Evolutionary conservation across 2,329 filamentous ascomycete species (phyloP).

Genomic region (Didymella lethalis): DNA sequence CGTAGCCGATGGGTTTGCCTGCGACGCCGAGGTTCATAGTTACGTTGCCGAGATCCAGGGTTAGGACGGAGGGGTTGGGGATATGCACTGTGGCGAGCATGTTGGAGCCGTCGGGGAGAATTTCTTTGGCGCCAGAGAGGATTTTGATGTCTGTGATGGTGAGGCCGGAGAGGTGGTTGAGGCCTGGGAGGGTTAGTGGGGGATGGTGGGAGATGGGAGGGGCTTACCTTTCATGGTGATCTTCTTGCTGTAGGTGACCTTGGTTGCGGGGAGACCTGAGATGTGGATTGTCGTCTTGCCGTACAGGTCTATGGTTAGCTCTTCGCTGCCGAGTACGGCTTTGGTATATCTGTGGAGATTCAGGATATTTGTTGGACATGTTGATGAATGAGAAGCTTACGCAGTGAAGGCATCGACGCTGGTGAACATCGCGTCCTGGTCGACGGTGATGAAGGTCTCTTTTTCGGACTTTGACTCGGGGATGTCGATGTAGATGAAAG

Average conservation of each 20-base stretch:
- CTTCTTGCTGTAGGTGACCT: constrained; percentile 64
- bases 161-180: constrained; percentile 65
- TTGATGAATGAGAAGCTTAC: neutral
- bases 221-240: constrained; percentile 64
- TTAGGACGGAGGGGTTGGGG: constrained; percentile 70
- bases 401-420: constrained; percentile 57
- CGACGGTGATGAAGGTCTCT: constrained; percentile 53
- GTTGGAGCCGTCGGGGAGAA: constrained; percentile 61
- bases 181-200: constrained; percentile 50
- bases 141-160: constrained; percentile 62
- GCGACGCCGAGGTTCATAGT: constrained; percentile 67
- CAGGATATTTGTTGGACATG: neutral
- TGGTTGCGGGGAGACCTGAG: constrained; percentile 58
- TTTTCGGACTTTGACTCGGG: constrained; percentile 55
- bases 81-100: constrained; percentile 68
- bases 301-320: constrained; percentile 59
- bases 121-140: constrained; percentile 42
- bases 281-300: constrained; percentile 63
- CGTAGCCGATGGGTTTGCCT: constrained; percentile 61
- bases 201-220: neutral
- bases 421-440: constrained; percentile 56
- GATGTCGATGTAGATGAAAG: constrained; percentile 57
- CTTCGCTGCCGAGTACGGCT: constrained; percentile 58
- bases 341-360: constrained; percentile 52
- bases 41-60: constrained; percentile 72